phyloP scores from a whole-genome alignment of 1,284 basidiomycete species.

The Pseudozyma tsukubaensis region DNA sequence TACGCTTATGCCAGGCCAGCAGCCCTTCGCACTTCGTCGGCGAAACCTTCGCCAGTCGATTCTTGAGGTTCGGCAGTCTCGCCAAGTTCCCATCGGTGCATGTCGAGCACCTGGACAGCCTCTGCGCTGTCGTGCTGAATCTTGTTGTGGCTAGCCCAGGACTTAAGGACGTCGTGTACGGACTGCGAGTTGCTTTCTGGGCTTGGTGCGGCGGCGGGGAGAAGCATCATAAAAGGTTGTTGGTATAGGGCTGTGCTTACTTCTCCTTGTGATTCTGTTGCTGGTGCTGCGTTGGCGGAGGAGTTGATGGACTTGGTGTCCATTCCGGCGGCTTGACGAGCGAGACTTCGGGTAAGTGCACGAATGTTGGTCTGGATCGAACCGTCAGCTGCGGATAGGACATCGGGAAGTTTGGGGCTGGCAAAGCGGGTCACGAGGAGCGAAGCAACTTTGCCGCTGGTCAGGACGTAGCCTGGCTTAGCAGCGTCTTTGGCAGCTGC shows the following conservation, averaged over 20 bases:
- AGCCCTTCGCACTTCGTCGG: constrained; percentile 62
- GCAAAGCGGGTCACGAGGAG: constrained; percentile 46
- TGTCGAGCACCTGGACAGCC: constrained; percentile 68
- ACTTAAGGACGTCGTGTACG: constrained; percentile 73
- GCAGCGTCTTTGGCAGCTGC: constrained; percentile 71
- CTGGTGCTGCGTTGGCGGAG: constrained; percentile 10
- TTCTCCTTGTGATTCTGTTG: constrained; percentile 70
- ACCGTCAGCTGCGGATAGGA: constrained; percentile 4
- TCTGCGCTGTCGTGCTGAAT: constrained; percentile 58
- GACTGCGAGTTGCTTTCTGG: constrained; percentile 74
- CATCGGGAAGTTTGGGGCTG: constrained; percentile 27
- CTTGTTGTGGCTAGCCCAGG: constrained; percentile 77
- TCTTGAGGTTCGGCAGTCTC: constrained; percentile 55
- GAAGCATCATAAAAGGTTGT: constrained; percentile 83
- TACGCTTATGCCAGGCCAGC: constrained; percentile 49
- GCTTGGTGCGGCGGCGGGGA: constrained; percentile 47
- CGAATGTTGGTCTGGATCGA: constrained; percentile 71
- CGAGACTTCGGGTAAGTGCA: constrained; percentile 80
- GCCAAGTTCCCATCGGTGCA: constrained; percentile 69
- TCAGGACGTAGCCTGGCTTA: constrained; percentile 43
- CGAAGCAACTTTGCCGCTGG: constrained; percentile 54
- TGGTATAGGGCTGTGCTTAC: constrained; percentile 77
- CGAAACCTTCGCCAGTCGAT: constrained; percentile 38
- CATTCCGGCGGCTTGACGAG: constrained; percentile 87
- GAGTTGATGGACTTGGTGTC: constrained; percentile 76